Evolutionary conservation across 495 filamentous ascomycete species (phyloP).

Genomic region (Rusavskia elegans): DNA sequence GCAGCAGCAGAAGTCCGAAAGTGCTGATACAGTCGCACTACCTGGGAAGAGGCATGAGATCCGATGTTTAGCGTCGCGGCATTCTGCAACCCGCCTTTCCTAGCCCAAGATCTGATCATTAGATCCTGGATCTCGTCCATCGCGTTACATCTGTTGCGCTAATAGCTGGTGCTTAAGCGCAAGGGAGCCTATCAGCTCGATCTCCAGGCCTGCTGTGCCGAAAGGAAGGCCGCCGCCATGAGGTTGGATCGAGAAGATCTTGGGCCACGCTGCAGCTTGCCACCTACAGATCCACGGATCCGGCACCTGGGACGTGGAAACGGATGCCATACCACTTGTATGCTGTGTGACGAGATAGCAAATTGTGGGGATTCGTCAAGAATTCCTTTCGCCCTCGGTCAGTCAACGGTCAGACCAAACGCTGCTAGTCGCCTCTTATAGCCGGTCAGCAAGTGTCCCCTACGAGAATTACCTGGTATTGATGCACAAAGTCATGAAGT

Average conservation of each 20-base stretch:
- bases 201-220: neutral
- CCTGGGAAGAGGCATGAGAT: neutral
- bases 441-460: too few species aligned
- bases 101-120: neutral
- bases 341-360: neutral
- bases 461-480: too few species aligned
- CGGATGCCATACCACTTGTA: neutral
- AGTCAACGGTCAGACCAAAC: too few species aligned
- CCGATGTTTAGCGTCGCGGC: neutral
- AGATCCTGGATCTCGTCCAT: neutral
- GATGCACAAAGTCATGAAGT: too few species aligned
- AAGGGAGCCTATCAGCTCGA: neutral
- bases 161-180: slow-evolving; percentile 1
- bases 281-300: neutral
- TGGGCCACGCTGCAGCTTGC: neutral
- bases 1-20: neutral
- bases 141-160: neutral
- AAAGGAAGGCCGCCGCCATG: neutral
- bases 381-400: neutral
- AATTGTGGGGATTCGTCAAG: neutral
- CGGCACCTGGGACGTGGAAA: neutral
- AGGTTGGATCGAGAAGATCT: neutral
- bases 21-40: neutral
- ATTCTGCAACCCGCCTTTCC: neutral
- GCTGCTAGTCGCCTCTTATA: too few species aligned